Conservation (phyloP, 768 basidiomycete genomes). For the Boletus rubescentipes region DNA sequence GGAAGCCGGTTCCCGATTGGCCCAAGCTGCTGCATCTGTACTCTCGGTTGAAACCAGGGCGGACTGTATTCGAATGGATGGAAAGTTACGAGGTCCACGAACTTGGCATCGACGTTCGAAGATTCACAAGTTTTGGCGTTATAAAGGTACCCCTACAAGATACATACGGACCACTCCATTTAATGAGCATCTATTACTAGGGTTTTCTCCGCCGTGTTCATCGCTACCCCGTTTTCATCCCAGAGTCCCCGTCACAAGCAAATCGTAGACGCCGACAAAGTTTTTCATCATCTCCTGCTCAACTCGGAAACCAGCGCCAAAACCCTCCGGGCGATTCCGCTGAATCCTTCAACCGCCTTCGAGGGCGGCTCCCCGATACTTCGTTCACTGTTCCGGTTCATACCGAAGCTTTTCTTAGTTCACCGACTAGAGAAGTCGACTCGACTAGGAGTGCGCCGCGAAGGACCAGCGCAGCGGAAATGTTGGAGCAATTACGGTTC, state of each 20-base stretch:
- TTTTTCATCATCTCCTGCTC: slow-evolving; percentile 23
- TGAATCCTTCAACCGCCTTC: slow-evolving; percentile 16
- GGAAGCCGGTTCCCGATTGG: slow-evolving; percentile 74
- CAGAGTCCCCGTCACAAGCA: slow-evolving; percentile 30
- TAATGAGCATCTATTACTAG: slow-evolving; percentile 32
- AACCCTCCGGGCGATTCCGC: slow-evolving; percentile 5
- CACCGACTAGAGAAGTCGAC: slow-evolving; percentile 37
- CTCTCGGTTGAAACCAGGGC: slow-evolving; percentile 79
- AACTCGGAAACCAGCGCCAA: slow-evolving; percentile 10
- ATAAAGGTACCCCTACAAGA: slow-evolving; percentile 66
- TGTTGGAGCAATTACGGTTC: slow-evolving; percentile 62
- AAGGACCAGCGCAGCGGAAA: slow-evolving; percentile 65
- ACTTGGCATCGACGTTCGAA: slow-evolving; percentile 82
- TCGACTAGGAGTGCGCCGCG: slow-evolving; percentile 35
- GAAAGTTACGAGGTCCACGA: slow-evolving; percentile 66
- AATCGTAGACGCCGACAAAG: slow-evolving; percentile 32
- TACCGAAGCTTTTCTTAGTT: slow-evolving; percentile 21
- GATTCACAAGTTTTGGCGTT: slow-evolving; percentile 97
- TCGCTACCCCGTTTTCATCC: slow-evolving; percentile 81
- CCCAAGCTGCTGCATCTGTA: slow-evolving; percentile 84
- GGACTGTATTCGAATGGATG: slow-evolving; percentile 88
- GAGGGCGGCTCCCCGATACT: slow-evolving; percentile 25
- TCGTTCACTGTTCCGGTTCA: slow-evolving; percentile 18
- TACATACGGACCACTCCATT: neutral
- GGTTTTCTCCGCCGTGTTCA: slow-evolving; percentile 93